phyloP scores from a whole-genome alignment of 352 stramenopile species.

The Pythium rishiriense region DNA sequence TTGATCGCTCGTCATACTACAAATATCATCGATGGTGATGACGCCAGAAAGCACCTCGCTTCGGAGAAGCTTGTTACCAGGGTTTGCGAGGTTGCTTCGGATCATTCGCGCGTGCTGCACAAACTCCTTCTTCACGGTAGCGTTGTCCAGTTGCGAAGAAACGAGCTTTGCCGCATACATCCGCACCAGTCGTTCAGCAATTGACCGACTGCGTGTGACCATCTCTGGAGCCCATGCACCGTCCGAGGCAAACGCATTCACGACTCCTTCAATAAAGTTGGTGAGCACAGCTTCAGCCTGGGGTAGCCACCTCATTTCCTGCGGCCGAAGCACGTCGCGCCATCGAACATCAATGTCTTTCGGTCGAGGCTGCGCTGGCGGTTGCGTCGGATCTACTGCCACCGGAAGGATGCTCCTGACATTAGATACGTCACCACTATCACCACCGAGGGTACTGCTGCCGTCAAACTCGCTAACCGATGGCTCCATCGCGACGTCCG shows the following conservation, averaged over 20 bases:
- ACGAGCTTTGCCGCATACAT: slow-evolving; percentile 41
- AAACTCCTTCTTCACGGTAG: slow-evolving; percentile 44
- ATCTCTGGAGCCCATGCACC: slow-evolving; percentile 29
- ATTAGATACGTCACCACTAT: not conserved
- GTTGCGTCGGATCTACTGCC: not conserved
- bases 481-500: slow-evolving; percentile 23
- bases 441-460: slow-evolving; percentile 14
- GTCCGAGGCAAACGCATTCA: slow-evolving; percentile 43
- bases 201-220: slow-evolving; percentile 16
- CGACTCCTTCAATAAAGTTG: slow-evolving; percentile 43
- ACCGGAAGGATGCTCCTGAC: not conserved
- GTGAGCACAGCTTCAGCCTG: slow-evolving; percentile 26
- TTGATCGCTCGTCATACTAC: slow-evolving; percentile 50
- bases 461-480: slow-evolving; percentile 18
- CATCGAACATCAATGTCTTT: slow-evolving; percentile 38
- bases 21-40: slow-evolving; percentile 31
- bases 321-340: slow-evolving; percentile 27
- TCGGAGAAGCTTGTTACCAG: slow-evolving; percentile 42
- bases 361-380: slow-evolving; percentile 8
- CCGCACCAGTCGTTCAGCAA: slow-evolving; percentile 35
- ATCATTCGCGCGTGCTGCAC: slow-evolving; percentile 51
- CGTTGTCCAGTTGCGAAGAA: slow-evolving; percentile 28
- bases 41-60: slow-evolving; percentile 35
- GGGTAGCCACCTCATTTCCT: slow-evolving; percentile 47
- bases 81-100: slow-evolving; percentile 45